These are phyloP conservation scores for Adansonia gregorii DNA, from an alignment of 441 rosid genomes.

Conservation along the genomic window DNA sequence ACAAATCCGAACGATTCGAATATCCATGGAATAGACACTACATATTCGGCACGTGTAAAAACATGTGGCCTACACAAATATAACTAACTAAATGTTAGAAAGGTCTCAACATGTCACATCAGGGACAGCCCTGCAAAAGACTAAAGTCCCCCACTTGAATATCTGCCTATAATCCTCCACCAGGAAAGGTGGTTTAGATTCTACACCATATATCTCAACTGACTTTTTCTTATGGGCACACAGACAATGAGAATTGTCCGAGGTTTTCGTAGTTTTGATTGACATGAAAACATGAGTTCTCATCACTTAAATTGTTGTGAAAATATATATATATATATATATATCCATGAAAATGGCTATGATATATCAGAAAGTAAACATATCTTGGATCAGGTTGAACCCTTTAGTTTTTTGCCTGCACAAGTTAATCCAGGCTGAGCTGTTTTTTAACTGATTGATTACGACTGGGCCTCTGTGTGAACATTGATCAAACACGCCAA, in stretches of 20 bases:
- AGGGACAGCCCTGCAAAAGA: neutral
- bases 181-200: neutral
- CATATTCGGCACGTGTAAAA: neutral
- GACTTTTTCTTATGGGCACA: neutral
- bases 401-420: neutral
- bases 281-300: neutral
- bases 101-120: neutral
- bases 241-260: neutral
- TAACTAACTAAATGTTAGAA: neutral
- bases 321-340: neutral
- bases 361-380: neutral
- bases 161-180: neutral
- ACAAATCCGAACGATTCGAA: neutral
- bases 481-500: neutral
- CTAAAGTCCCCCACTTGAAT: neutral
- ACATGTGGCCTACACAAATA: neutral
- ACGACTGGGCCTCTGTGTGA: neutral
- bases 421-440: neutral
- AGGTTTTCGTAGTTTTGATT: neutral
- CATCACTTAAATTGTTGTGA: constrained; percentile 6
- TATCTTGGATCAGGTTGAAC: neutral
- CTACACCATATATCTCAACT: constrained; percentile 2
- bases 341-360: neutral
- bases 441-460: neutral
- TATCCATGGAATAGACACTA: neutral